Evolutionary conservation across 352 stramenopile genomes (phyloP).

Genomic region (Pythium myriotylum): DNA sequence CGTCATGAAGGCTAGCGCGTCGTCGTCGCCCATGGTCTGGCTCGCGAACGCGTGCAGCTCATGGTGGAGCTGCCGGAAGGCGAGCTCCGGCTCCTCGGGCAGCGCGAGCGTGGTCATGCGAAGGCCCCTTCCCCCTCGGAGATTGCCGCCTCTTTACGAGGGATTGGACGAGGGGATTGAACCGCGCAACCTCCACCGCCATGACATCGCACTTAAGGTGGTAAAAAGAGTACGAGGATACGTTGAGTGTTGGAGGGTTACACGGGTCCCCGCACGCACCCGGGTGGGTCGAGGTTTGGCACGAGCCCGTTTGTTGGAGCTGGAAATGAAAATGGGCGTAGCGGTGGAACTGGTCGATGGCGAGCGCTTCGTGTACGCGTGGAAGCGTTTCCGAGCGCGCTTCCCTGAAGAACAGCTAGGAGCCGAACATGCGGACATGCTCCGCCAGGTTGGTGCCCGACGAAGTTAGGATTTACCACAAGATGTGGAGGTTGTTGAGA

Average conservation of each 20-base stretch:
- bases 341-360: slow-evolving; percentile 36
- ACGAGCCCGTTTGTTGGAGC: slow-evolving; percentile 4
- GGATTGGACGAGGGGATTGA: slow-evolving; percentile 20
- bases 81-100: slow-evolving; percentile 58
- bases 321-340: slow-evolving; percentile 17
- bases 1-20: slow-evolving; percentile 58
- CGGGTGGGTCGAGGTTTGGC: too few relatives aligned
- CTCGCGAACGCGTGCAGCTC: slow-evolving; percentile 67
- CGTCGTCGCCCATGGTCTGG: slow-evolving; percentile 67
- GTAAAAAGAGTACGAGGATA: slow-evolving; percentile 3
- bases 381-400: slow-evolving; percentile 46
- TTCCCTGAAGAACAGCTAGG: slow-evolving; percentile 31
- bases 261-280: slow-evolving; percentile 1
- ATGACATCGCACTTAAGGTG: slow-evolving; percentile 9
- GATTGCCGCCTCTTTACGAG: slow-evolving; percentile 10
- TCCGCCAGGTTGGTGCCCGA: slow-evolving; percentile 17
- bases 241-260: slow-evolving; percentile 12
- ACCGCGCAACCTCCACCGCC: slow-evolving; percentile 22
- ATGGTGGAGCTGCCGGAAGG: slow-evolving; percentile 73
- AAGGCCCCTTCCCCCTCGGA: background rate
- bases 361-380: slow-evolving; percentile 64
- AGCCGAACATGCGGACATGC: slow-evolving; percentile 23
- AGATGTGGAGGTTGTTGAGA: background rate
- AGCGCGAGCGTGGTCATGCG: slow-evolving; percentile 33
- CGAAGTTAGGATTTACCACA: too few relatives aligned